phyloP scores from a whole-genome alignment of 1,284 basidiomycete genomes.

The Volvariella surrecta region DNA sequence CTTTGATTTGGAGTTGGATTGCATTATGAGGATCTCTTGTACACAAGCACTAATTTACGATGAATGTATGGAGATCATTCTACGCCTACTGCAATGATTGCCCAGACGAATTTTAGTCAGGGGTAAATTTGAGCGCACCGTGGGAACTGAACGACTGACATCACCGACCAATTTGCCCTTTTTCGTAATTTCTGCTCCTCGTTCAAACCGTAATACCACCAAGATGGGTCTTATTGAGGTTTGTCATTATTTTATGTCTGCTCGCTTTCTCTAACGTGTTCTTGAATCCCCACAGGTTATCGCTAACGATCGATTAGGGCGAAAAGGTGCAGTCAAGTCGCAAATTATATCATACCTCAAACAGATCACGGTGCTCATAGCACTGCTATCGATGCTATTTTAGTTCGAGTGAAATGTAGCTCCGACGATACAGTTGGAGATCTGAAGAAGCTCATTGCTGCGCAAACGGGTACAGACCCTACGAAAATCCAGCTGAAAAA shows the following conservation, averaged over 20 bases:
- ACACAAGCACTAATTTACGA: too few species aligned
- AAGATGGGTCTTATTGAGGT: conserved; percentile 56
- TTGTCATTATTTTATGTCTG: conserved; percentile 9
- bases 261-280: neutral
- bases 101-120: too few species aligned
- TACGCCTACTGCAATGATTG: too few species aligned
- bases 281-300: conserved; percentile 56
- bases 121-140: neutral
- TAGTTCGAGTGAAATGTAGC: conserved; percentile 89
- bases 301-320: conserved; percentile 93
- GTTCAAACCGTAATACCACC: neutral
- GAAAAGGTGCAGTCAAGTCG: conserved; percentile 65
- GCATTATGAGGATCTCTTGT: too few species aligned
- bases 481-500: conserved; percentile 94
- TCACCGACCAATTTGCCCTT: neutral
- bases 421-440: conserved; percentile 96
- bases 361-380: neutral
- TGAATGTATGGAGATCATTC: too few species aligned
- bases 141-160: neutral
- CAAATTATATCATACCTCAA: neutral
- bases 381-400: neutral
- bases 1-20: too few species aligned
- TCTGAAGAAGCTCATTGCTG: conserved; percentile 93
- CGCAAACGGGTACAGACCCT: conserved; percentile 86
- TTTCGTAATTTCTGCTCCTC: neutral